Base-by-base conservation (phyloP, 2,329 filamentous ascomycete genomes). In the Graphilbum fragrans region DNA sequence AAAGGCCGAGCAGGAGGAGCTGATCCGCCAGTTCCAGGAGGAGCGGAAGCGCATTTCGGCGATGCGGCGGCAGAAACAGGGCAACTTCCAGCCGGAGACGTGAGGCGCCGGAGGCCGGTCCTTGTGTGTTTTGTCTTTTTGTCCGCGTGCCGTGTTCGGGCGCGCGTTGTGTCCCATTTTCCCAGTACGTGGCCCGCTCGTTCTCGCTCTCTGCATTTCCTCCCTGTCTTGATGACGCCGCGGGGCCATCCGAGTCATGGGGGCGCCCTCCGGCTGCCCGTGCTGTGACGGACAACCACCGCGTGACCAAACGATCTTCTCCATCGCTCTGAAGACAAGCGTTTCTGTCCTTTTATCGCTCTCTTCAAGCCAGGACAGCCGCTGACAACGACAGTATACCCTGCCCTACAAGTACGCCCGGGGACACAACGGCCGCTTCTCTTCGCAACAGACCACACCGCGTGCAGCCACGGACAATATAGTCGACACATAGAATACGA, bases 21-120 rank as follows among this genome's bases (percentile, higher is more conserved):
- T 92, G 57, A 61, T 84, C 50, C 77, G 67, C 62, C 69, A 70
- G 54, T 93, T 92, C 58, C 81, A 87, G 55, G 77, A 85, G 57
- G 85, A 92, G 63, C 73, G 72, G 62, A 75, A 65, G 63, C 82
- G 75, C 61, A 72, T 92, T 37, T 67, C 72, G 52, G 77, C 76
- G 43, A 80, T 88, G 77, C 77, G 74, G 7, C n/a, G n/a, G 60
- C 72, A 72, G 58, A 72, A 75, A 61, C 74, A 74, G 55, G 72
- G 75, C 18, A 78, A 69, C 55, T 74, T 82, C 53, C 66, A 66
- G 55, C 69, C 68, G 2, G 67, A 72, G 50, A 54, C 56, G 10
- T 66, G 55, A 63, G 43, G n/a, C 18, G 17, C 2, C 19, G 2
- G 16, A 20, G 2, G 21, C 3, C 6, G 20, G 17, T 10, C 17